phyloP scores from a whole-genome alignment of 371 early-diverging fungal genomes.

The Choanephora cucurbitarum region DNA sequence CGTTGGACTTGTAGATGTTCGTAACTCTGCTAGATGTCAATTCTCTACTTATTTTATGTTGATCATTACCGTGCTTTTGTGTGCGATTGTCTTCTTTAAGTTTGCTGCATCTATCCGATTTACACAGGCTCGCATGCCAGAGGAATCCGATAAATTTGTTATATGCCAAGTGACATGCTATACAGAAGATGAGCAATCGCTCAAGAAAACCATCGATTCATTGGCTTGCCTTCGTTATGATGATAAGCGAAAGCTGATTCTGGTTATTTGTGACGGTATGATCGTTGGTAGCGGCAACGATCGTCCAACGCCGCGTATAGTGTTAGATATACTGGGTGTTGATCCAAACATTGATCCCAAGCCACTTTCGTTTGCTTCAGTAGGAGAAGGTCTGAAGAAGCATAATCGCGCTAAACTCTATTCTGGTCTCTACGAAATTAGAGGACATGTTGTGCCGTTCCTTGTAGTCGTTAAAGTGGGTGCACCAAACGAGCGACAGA shows the following conservation, averaged over 20 bases:
- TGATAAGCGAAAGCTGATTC: conserved; percentile 67
- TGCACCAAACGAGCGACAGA: conserved; percentile 65
- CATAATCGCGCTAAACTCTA: conserved; percentile 95
- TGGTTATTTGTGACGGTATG: conserved; percentile 81
- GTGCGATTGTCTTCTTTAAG: conserved; percentile 82
- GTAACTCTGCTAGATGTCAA: conserved; percentile 72
- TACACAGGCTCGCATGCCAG: conserved; percentile 57
- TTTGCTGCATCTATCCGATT: conserved; percentile 83
- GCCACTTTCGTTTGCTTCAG: conserved; percentile 81
- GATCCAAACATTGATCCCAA: conserved; percentile 75
- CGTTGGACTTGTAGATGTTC: conserved; percentile 79
- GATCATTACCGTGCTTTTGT: conserved; percentile 70
- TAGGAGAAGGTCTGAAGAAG: conserved; percentile 83
- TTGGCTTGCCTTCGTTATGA: conserved; percentile 62
- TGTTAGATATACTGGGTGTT: conserved; percentile 88
- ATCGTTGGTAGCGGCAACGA: conserved; percentile 94
- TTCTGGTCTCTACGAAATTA: conserved; percentile 88
- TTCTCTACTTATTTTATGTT: conserved; percentile 83
- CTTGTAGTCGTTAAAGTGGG: conserved; percentile 92
- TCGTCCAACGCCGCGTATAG: conserved; percentile 91
- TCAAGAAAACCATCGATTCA: conserved; percentile 70
- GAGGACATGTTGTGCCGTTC: conserved; percentile 85
- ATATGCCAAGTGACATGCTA: conserved; percentile 82
- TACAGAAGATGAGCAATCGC: conserved; percentile 72
- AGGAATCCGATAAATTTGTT: conserved; percentile 81